These are phyloP conservation scores for Chaetomium globosum DNA, from an alignment of 2,329 filamentous ascomycete species.

Conservation along the genomic window DNA sequence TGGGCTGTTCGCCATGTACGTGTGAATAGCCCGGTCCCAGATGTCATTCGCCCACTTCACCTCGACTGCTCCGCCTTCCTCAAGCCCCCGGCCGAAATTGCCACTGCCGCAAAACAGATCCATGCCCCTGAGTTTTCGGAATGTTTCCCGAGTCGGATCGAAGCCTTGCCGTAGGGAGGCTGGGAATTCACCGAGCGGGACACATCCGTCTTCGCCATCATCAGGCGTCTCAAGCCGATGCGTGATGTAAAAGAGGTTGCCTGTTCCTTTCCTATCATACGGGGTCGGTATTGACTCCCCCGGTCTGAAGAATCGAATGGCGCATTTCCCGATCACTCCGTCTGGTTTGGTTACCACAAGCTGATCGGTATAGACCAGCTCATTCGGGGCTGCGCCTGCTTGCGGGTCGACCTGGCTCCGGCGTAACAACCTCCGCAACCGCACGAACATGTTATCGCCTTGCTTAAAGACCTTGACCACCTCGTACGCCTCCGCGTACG, in stretches of 20 bases:
- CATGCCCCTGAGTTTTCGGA: slow-evolving; percentile 58
- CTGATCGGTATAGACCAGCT: slow-evolving; percentile 59
- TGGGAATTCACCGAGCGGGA: slow-evolving; percentile 42
- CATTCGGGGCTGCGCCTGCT: slow-evolving; percentile 52
- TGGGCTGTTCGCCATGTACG: slow-evolving; percentile 68
- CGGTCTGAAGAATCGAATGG: slow-evolving; percentile 58
- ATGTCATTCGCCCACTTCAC: slow-evolving; percentile 72
- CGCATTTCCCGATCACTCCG: slow-evolving; percentile 59
- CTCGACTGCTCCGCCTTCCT: slow-evolving; percentile 67
- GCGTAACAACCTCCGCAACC: slow-evolving; percentile 58
- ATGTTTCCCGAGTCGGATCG: slow-evolving; percentile 45
- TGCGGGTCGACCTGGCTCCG: slow-evolving; percentile 47
- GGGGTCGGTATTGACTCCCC: slow-evolving; percentile 57
- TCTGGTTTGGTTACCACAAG: slow-evolving; percentile 43
- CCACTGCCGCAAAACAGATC: slow-evolving; percentile 80
- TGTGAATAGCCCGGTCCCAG: slow-evolving; percentile 65
- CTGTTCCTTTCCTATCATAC: slow-evolving; percentile 67
- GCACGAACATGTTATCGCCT: slow-evolving; percentile 39
- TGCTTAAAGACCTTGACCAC: slow-evolving; percentile 48
- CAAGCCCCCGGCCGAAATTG: slow-evolving; percentile 74
- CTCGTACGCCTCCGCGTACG: slow-evolving; percentile 62
- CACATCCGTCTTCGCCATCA: slow-evolving; percentile 30
- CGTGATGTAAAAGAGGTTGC: slow-evolving; percentile 67
- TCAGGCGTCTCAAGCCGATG: slow-evolving; percentile 42
- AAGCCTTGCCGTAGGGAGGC: slow-evolving; percentile 57